Evolutionary conservation across 805 yeast genomes (phyloP).

Genomic region (Candida ascalaphidarum): DNA sequence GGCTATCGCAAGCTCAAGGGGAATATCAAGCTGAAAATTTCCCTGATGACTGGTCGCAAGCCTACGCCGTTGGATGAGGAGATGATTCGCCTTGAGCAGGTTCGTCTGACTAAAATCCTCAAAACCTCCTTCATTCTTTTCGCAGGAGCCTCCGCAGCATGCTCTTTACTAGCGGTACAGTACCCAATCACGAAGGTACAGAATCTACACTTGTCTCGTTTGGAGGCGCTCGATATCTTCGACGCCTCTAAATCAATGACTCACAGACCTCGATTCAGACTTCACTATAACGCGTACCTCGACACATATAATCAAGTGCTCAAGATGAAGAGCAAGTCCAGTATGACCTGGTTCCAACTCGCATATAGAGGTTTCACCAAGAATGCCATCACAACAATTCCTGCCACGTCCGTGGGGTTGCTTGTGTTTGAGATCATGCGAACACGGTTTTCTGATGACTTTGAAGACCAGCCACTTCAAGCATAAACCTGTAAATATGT

Average conservation of each 20-base stretch:
- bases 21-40: slow-evolving; percentile 9
- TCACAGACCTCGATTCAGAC: slow-evolving; percentile 27
- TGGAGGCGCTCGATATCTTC: slow-evolving; percentile 71
- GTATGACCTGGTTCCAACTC: slow-evolving; percentile 52
- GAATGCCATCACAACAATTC: slow-evolving; percentile 68
- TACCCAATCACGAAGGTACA: slow-evolving; percentile 80
- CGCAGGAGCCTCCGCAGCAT: slow-evolving; percentile 87
- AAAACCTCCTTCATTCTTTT: slow-evolving; percentile 62
- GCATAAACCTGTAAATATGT: no score
- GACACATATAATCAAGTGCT: slow-evolving; percentile 62
- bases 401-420: slow-evolving; percentile 83
- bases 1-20: slow-evolving; percentile 34
- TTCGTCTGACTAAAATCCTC: slow-evolving; percentile 39
- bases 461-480: slow-evolving; percentile 15
- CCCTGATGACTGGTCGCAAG: slow-evolving; percentile 7
- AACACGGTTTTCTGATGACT: slow-evolving; percentile 25
- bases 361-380: slow-evolving; percentile 71
- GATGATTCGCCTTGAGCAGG: slow-evolving; percentile 19
- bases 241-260: slow-evolving; percentile 23
- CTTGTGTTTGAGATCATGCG: slow-evolving; percentile 80
- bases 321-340: slow-evolving; percentile 45
- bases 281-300: slow-evolving; percentile 67
- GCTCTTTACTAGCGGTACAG: slow-evolving; percentile 66
- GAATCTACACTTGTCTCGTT: slow-evolving; percentile 64
- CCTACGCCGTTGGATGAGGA: slow-evolving; percentile 9